Evolutionary conservation across 768 basidiomycete species (phyloP).

Genomic region (Naganishia antarctica): DNA sequence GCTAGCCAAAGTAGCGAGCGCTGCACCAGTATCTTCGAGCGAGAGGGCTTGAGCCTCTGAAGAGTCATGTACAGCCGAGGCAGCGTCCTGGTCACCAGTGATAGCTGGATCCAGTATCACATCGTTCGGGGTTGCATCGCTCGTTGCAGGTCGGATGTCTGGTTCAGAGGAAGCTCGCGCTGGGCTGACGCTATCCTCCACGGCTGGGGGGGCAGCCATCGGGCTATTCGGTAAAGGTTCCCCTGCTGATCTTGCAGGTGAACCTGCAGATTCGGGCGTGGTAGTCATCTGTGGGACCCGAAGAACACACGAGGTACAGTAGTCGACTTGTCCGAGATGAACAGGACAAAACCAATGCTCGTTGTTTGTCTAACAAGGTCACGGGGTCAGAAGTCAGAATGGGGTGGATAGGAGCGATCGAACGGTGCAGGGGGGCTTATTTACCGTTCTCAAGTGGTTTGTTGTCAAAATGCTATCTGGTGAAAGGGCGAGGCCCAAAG

Average conservation of each 20-base stretch:
- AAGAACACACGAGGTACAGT: neutral
- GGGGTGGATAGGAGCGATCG: too few species aligned
- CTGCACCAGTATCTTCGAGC: neutral
- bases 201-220: neutral
- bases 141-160: neutral
- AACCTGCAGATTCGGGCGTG: neutral
- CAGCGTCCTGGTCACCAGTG: neutral
- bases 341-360: too few species aligned
- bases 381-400: too few species aligned
- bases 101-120: constrained; percentile 15
- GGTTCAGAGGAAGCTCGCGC: neutral
- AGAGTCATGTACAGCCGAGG: neutral
- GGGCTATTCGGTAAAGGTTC: neutral
- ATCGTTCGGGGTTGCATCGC: neutral
- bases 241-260: constrained; percentile 12
- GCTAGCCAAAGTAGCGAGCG: constrained; percentile 3
- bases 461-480: too few species aligned
- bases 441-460: too few species aligned
- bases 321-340: neutral
- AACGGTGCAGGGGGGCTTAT: too few species aligned
- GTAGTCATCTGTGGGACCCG: constrained; percentile 1
- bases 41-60: neutral
- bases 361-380: neutral
- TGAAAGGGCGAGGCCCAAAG: too few species aligned
- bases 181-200: neutral